A percentile compares a stretch with the other conserved stretches of the same genome.
Evolutionary conservation across 2,329 filamentous ascomycete genomes (phyloP).

Genomic region (Fusarium tricinctum): DNA sequence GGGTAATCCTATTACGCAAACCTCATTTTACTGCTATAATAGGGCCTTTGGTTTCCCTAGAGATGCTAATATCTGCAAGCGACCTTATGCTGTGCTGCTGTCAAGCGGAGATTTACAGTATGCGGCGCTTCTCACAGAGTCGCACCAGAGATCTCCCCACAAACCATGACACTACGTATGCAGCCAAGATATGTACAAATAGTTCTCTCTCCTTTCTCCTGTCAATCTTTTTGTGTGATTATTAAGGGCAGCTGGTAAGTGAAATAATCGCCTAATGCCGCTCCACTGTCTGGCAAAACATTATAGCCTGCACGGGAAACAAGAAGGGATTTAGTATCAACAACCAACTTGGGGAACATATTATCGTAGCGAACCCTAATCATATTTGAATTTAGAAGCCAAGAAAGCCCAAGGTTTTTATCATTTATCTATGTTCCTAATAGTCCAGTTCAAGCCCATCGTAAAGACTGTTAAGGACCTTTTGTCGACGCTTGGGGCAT

Average conservation of each 20-base stretch:
- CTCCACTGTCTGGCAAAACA: not conserved
- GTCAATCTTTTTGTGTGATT: not conserved
- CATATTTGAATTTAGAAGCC: too few relatives aligned
- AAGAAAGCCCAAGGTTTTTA: too few relatives aligned
- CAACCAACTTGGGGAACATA: not conserved
- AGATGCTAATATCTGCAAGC: not conserved
- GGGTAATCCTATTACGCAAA: slow-evolving; percentile 5
- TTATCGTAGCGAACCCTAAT: not conserved
- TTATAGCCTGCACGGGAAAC: not conserved
- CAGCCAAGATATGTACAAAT: slow-evolving; percentile 18
- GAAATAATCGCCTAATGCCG: not conserved
- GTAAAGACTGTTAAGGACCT: not conserved
- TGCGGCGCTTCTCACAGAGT: not conserved
- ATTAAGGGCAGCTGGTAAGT: slow-evolving; percentile 3
- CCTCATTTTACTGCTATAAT: not conserved
- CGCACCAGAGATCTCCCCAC: slow-evolving; percentile 9
- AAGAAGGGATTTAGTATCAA: not conserved
- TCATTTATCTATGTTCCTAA: too few relatives aligned
- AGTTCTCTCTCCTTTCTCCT: not conserved
- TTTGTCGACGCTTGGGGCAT: not conserved
- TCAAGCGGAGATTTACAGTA: not conserved
- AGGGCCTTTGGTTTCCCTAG: slow-evolving; percentile 2
- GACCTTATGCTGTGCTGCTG: not conserved
- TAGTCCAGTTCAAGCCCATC: not conserved
- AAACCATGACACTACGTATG: slow-evolving; percentile 15